Evolutionary conservation across 768 basidiomycete species (phyloP).

Genomic region (Pleurotus platypus): DNA sequence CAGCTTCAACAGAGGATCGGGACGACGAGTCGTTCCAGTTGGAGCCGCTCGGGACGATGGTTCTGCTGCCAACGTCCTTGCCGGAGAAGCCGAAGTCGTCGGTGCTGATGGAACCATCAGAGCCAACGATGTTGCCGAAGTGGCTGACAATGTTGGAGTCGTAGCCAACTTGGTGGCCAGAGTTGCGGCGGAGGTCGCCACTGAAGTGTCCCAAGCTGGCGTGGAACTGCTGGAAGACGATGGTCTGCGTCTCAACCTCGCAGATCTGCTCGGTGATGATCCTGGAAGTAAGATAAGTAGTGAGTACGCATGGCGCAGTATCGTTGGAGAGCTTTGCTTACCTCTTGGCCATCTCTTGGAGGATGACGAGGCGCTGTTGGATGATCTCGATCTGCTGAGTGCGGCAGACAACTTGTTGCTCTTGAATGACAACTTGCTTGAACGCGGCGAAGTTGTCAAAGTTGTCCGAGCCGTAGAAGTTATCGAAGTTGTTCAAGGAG

Average conservation of each 20-base stretch:
- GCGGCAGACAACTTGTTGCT: constrained; percentile 34
- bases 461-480: constrained; percentile 42
- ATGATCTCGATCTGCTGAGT: constrained; percentile 33
- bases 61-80: constrained; percentile 31
- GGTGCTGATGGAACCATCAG: constrained; percentile 33
- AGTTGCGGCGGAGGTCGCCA: constrained; percentile 35
- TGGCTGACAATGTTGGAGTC: constrained; percentile 32
- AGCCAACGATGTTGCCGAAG: constrained; percentile 27
- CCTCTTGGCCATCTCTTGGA: constrained; percentile 46
- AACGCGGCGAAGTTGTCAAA: constrained; percentile 32
- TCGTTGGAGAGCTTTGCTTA: constrained; percentile 11
- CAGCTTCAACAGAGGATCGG: constrained; percentile 26
- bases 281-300: constrained; percentile 17
- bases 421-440: constrained; percentile 29
- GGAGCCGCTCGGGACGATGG: constrained; percentile 30
- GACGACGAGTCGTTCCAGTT: constrained; percentile 35
- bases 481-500: constrained; percentile 37
- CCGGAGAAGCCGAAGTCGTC: constrained; percentile 39
- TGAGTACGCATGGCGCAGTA: not conserved
- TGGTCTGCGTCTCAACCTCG: constrained; percentile 46
- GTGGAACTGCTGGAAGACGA: constrained; percentile 41
- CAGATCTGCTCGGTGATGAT: constrained; percentile 45
- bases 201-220: constrained; percentile 36
- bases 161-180: constrained; percentile 34
- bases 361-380: constrained; percentile 41